Base-by-base conservation (phyloP, 176 grass and related monocot genomes). In the Avena sativa region DNA sequence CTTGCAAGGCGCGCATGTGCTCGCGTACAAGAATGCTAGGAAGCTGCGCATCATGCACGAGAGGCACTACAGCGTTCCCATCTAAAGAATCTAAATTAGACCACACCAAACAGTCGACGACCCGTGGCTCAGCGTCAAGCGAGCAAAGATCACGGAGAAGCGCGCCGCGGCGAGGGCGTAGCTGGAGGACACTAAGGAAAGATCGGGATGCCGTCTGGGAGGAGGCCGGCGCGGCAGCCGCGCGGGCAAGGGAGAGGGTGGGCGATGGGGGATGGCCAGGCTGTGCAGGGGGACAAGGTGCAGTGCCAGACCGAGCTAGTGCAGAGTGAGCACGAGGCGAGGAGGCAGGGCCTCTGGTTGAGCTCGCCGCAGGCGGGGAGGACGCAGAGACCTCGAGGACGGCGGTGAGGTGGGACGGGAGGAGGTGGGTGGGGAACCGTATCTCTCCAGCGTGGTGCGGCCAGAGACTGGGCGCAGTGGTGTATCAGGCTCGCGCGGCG, bases 271-370 rank as follows among this genome's bases (percentile, higher is more conserved):
- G 85, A 84, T 0, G 88, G 68, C 38, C 90, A 74, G 49, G 81
- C 69, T 57, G 78, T 88, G 4, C 62, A 90, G 67, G 17, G 93
- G 95, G 30, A 32, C 21, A 95, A 86, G 84, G 15, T 66, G 59
- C 79, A 21, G n/a, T 90, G 90, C 88, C 89, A 92, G 68, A 86
- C 52, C 5, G 88, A 95, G 68, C 40, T 93, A 65, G 88, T 92
- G 85, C 72, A 86, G 26, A 81, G 78, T 11, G 84, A 90, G 52
- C 68, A 44, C 3, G 89, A 98, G 62, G 67, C 80, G 23, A 69
- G 26, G 53, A 71, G 69, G 68, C 67, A 95, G 4, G 48, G 76
- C 43, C 43, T 44, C 43, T 44, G 11, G 88, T 67, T 15, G 25
- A 92, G 57, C 57, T 71, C 12, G 59, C 63, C 61, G 84, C 83